Conservation (phyloP, 2,329 filamentous ascomycete species). For the Pseudogymnoascus sp. region DNA sequence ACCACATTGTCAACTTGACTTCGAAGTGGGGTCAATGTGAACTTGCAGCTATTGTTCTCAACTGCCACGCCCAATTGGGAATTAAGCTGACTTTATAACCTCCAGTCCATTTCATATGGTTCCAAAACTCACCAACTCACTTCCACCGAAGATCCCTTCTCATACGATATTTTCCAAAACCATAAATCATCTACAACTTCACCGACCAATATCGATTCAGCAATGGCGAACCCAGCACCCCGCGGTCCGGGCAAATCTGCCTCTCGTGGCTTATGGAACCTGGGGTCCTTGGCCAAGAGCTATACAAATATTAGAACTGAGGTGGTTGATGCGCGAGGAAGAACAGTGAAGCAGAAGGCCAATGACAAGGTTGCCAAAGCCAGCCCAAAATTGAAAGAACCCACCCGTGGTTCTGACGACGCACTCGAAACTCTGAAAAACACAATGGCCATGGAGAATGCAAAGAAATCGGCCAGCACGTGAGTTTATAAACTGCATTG, state of each 20-base stretch:
- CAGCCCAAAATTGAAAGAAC: conserved; percentile 26
- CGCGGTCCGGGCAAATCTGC: conserved; percentile 16
- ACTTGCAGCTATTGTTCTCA: conserved; percentile 13
- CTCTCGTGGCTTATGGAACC: conserved; percentile 14
- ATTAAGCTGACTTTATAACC: conserved; percentile 15
- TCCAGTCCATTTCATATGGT: conserved; percentile 48
- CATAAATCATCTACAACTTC: conserved; percentile 45
- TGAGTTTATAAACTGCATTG: conserved; percentile 26
- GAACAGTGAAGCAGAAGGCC: not conserved
- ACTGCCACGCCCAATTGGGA: conserved; percentile 3
- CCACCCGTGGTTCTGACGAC: conserved; percentile 38
- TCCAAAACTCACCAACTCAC: conserved; percentile 41
- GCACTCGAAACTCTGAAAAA: conserved; percentile 44
- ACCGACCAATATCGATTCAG: conserved; percentile 33
- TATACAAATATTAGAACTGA: not conserved
- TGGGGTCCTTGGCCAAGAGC: not conserved
- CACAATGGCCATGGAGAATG: conserved; percentile 36
- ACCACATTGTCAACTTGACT: conserved; percentile 10
- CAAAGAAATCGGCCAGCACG: conserved; percentile 40
- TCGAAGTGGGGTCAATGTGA: conserved; percentile 10
- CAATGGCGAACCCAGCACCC: conserved; percentile 26
- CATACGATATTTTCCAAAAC: conserved; percentile 49
- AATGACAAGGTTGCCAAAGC: conserved; percentile 2
- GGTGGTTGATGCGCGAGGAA: not conserved
- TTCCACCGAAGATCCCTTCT: conserved; percentile 37